Evolutionary conservation across 2,329 filamentous ascomycete species (phyloP), one percentile per base, ranked within the genome.

Genomic region (Macrophomina phaseolina): DNA sequence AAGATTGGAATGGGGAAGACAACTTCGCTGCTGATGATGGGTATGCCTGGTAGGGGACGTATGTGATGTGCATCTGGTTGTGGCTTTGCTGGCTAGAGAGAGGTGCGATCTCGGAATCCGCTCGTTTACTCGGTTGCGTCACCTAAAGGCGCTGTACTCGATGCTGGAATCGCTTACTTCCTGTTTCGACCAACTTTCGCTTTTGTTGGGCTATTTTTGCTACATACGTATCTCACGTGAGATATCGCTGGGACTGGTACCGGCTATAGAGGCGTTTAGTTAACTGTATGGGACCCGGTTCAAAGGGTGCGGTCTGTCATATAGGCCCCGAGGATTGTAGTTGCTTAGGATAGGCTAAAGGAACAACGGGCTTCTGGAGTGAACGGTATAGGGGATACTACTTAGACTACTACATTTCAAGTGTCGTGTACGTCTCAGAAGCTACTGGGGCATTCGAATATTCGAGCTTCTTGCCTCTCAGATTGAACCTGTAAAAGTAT

Each of bases 1-100:
- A 87, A 42, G 83, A 87, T 45, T 77, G 85, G 86, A 83, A 88
- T 60, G 87, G 86, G 4, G 85, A 87, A 58, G 84, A 85, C 67
- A 82, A 84, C 38, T 82, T 75, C 40, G 40, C 18, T 8, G 78
- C 78, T 16, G 80, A 80, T 53, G 78, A 74, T 12, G 71, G 68
- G 51, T 80, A 79, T 70, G 77, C 77, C 63, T 80, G 77, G 76
- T 80, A 60, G 55, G 18, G 5, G 16, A 16, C 8, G 4, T 16
- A 9, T 38, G 1, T 16, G 14, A 8, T 55, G n/a, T 16, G 11
- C n/a, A 14, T 23, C 5, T 4, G 16, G 30, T 23, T 12, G 34
- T 5, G 18, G n/a, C 16, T 38, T 12, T 12, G 36, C 36, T 7
- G 11, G 36, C 36, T 38, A 38, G 36, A 12, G 36, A 38, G 11